These are phyloP conservation scores for Phytopythium vexans DNA, from an alignment of 352 stramenopile species.

Conservation along the genomic window DNA sequence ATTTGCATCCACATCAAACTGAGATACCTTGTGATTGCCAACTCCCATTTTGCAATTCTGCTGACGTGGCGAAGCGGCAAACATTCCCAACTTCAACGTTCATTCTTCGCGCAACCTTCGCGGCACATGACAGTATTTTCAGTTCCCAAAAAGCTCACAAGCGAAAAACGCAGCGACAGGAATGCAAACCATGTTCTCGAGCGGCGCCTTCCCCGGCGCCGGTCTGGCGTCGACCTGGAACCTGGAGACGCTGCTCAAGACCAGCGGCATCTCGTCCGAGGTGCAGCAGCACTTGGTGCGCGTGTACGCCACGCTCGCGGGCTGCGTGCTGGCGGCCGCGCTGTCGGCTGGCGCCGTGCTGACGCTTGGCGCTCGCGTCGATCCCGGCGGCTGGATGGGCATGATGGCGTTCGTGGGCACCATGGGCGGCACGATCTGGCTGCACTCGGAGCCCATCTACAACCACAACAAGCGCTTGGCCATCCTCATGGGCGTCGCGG, in stretches of 20 bases:
- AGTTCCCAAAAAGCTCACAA: slow-evolving; percentile 10
- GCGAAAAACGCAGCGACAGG: slow-evolving; percentile 4
- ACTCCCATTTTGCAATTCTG: too few relatives aligned
- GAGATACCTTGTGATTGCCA: too few relatives aligned
- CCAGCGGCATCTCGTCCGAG: slow-evolving; percentile 57
- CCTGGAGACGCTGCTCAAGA: slow-evolving; percentile 65
- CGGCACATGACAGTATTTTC: not conserved
- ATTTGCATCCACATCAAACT: too few relatives aligned
- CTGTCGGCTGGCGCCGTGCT: slow-evolving; percentile 39
- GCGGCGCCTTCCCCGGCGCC: slow-evolving; percentile 5
- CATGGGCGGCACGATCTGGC: slow-evolving; percentile 55
- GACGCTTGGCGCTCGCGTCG: slow-evolving; percentile 27
- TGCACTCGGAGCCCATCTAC: slow-evolving; percentile 50
- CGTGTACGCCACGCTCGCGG: slow-evolving; percentile 68
- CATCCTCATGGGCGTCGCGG: slow-evolving; percentile 68
- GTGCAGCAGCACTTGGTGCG: slow-evolving; percentile 65
- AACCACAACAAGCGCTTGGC: slow-evolving; percentile 55
- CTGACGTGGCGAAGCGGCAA: too few relatives aligned
- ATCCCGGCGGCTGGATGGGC: slow-evolving; percentile 37
- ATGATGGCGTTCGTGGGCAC: slow-evolving; percentile 39
- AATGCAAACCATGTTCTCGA: slow-evolving; percentile 29
- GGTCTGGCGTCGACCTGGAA: slow-evolving; percentile 30
- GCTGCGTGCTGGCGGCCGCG: slow-evolving; percentile 53
- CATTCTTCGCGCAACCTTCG: slow-evolving; percentile 8
- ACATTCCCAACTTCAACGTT: too few relatives aligned